phyloP scores from a whole-genome alignment of 2,329 filamentous ascomycete species.

The Thielaviopsis musarum region DNA sequence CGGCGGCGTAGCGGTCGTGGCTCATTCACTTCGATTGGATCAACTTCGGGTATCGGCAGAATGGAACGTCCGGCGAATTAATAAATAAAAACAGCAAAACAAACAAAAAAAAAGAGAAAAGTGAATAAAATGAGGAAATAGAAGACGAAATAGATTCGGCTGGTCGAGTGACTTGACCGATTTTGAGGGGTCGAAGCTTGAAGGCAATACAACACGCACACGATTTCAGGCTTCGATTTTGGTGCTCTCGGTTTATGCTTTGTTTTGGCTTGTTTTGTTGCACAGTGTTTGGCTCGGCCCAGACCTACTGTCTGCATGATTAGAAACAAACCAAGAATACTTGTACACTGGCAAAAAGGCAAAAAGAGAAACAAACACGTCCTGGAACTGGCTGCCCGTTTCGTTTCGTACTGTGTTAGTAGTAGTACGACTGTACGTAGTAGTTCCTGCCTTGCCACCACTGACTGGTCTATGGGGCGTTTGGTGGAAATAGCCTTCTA shows the following conservation, averaged over 20 bases:
- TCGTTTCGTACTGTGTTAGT: background rate
- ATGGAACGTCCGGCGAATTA: background rate
- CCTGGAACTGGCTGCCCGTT: background rate
- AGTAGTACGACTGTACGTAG: too few relatives aligned
- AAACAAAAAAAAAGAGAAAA: background rate
- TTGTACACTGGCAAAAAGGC: too few relatives aligned
- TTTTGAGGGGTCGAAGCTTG: background rate
- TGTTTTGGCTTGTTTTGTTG: background rate
- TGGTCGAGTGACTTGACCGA: background rate
- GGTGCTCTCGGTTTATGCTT: background rate
- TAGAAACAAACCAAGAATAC: background rate
- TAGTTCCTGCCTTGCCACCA: too few relatives aligned
- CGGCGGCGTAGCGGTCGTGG: background rate
- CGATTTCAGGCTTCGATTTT: background rate
- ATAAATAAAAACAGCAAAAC: background rate
- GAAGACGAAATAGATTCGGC: background rate
- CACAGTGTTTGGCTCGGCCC: background rate
- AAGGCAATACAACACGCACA: too few relatives aligned
- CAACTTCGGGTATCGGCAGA: background rate
- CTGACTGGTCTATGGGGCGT: too few relatives aligned
- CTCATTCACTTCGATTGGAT: background rate
- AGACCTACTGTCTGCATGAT: background rate
- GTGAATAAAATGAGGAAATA: background rate
- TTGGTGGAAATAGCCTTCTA: too few relatives aligned
- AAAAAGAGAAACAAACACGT: background rate